phyloP scores from a whole-genome alignment of 2,329 filamentous ascomycete genomes.

The Epicoccum sorghinum region DNA sequence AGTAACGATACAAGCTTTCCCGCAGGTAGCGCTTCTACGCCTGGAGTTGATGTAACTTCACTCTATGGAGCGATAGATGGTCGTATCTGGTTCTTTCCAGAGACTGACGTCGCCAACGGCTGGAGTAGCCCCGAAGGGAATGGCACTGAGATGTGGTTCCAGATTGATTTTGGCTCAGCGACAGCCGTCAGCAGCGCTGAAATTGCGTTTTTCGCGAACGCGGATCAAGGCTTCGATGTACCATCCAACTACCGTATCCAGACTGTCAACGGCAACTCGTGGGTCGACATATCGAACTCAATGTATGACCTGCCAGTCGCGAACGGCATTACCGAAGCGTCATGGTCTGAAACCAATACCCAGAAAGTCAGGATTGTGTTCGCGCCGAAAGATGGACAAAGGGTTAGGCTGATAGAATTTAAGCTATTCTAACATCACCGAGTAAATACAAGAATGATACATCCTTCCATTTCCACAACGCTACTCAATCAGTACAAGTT shows the following conservation, averaged over 20 bases:
- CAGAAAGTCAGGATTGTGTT: slow-evolving; percentile 42
- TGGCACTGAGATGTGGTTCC: slow-evolving; percentile 44
- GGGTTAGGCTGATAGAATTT: slow-evolving; percentile 48
- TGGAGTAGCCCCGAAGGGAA: slow-evolving; percentile 44
- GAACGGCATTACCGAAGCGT: slow-evolving; percentile 47
- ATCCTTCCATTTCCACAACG: too few species aligned
- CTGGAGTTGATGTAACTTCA: slow-evolving; percentile 25
- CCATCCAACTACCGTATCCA: slow-evolving; percentile 42
- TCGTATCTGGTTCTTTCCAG: slow-evolving; percentile 48
- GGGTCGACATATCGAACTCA: slow-evolving; percentile 36
- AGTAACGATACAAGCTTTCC: slow-evolving; percentile 38
- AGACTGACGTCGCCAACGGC: slow-evolving; percentile 47
- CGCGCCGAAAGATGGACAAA: slow-evolving; percentile 37
- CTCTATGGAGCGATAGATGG: slow-evolving; percentile 50
- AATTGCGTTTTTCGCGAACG: slow-evolving; percentile 46
- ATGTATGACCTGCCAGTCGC: slow-evolving; percentile 33
- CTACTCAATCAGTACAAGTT: too few species aligned
- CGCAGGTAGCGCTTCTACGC: slow-evolving; percentile 38
- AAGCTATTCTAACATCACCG: slow-evolving; percentile 37
- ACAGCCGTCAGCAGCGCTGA: slow-evolving; percentile 42
- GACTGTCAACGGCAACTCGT: slow-evolving; percentile 28
- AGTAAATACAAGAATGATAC: too few species aligned
- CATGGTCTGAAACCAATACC: slow-evolving; percentile 35
- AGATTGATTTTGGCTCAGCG: slow-evolving; percentile 44
- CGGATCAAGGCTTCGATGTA: slow-evolving; percentile 33